These are phyloP conservation scores for Mycena kentingensis DNA, from an alignment of 768 basidiomycete genomes.

Conservation along the genomic window DNA sequence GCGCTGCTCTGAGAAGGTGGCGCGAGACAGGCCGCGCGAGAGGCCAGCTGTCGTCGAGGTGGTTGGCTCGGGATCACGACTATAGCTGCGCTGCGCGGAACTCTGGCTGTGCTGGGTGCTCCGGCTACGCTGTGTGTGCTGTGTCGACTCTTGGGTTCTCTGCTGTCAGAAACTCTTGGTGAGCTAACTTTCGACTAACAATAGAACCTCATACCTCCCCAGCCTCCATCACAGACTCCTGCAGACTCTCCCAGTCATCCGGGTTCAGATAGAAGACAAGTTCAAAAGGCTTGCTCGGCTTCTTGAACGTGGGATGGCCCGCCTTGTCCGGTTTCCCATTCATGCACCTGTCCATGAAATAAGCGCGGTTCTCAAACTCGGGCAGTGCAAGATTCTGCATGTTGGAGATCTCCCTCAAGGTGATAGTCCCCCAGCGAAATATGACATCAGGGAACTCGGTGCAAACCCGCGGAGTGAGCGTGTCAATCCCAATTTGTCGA, in stretches of 20 bases:
- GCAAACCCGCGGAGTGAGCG: not conserved
- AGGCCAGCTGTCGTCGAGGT: not conserved
- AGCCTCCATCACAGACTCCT: not conserved
- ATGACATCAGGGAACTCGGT: not conserved
- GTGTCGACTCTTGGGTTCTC: too few species aligned
- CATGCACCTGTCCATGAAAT: not conserved
- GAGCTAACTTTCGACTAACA: not conserved
- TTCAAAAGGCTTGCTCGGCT: not conserved
- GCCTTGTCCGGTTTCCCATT: not conserved
- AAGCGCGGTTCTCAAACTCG: not conserved
- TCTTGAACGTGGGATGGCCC: not conserved
- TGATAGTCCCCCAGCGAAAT: not conserved
- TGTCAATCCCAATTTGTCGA: not conserved
- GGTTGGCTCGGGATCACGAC: not conserved
- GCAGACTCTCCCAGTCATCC: not conserved
- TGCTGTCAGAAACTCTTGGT: too few species aligned
- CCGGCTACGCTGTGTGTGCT: too few species aligned
- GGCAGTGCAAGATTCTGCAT: not conserved
- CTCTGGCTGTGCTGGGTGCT: too few species aligned
- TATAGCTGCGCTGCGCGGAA: not conserved
- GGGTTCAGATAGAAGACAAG: not conserved
- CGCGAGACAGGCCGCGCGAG: not conserved
- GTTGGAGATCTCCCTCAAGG: not conserved
- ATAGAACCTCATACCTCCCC: not conserved
- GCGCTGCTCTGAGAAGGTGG: not conserved